Conservation (phyloP, 352 stramenopile genomes). For the Phytophthora sp. region DNA sequence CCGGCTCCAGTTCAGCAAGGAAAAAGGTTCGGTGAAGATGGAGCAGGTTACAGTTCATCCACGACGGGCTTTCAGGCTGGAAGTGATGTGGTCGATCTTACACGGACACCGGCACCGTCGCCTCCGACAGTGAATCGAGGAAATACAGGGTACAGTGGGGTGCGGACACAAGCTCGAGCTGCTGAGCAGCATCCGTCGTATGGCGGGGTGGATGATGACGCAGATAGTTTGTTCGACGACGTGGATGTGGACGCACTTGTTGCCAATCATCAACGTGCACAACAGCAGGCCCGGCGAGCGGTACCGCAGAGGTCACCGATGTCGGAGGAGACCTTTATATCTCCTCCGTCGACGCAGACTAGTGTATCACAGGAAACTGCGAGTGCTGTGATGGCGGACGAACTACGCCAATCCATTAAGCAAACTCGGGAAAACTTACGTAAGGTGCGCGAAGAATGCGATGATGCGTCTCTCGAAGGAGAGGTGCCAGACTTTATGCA, state of each 20-base stretch:
- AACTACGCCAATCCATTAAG: conserved; percentile 62
- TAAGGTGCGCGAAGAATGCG: conserved; percentile 76
- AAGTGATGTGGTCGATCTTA: conserved; percentile 39
- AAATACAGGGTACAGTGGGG: conserved; percentile 3
- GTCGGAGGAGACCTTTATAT: conserved; percentile 12
- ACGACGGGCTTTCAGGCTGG: background rate
- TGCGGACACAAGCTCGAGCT: background rate
- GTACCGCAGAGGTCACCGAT: background rate
- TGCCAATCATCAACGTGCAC: conserved; percentile 45
- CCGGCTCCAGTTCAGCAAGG: background rate
- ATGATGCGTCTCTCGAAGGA: conserved; percentile 83
- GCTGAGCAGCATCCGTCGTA: conserved; percentile 7
- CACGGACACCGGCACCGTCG: conserved; percentile 6
- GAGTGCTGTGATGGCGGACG: conserved; percentile 22
- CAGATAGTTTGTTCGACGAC: conserved; percentile 39
- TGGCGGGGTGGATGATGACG: conserved; percentile 24
- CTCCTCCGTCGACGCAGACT: conserved; percentile 21
- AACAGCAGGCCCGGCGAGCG: conserved; percentile 24
- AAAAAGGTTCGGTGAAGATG: conserved; percentile 3
- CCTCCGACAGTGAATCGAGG: background rate
- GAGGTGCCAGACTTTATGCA: conserved; percentile 65
- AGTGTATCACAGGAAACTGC: conserved; percentile 24
- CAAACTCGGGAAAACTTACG: conserved; percentile 66
- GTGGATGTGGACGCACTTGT: conserved; percentile 65
- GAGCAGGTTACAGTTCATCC: background rate